phyloP scores from a whole-genome alignment of 2,329 filamentous ascomycete species.

The Beauveria caledonica region DNA sequence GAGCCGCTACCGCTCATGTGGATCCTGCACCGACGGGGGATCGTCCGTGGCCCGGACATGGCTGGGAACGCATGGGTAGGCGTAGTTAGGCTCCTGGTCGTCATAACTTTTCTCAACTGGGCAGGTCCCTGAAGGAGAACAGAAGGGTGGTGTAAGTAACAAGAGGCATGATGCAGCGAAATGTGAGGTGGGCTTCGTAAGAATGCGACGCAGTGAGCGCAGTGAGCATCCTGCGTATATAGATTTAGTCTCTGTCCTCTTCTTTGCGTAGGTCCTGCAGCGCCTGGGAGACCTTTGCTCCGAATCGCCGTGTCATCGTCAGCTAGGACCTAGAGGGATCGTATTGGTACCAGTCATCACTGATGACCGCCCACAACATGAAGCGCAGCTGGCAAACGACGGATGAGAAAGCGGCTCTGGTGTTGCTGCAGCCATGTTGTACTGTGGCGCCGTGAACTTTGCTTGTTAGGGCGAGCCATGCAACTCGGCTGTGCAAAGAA shows the following conservation, averaged over 20 bases:
- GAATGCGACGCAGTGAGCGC: not conserved
- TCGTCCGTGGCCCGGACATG: slow-evolving; percentile 10
- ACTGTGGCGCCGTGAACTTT: not conserved
- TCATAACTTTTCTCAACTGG: not conserved
- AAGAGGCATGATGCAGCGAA: not conserved
- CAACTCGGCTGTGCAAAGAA: slow-evolving; percentile 2
- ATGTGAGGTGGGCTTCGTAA: not conserved
- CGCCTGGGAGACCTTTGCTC: not conserved
- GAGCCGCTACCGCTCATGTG: slow-evolving; percentile 5
- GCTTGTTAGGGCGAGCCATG: not conserved
- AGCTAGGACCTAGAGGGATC: not conserved
- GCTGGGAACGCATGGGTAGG: not conserved
- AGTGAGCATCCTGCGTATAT: not conserved
- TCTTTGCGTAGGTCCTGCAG: not conserved
- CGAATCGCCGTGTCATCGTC: not conserved
- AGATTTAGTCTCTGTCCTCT: not conserved
- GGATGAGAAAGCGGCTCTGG: not conserved
- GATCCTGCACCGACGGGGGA: slow-evolving; percentile 10
- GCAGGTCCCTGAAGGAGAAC: slow-evolving; percentile 5
- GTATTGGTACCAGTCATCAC: not conserved
- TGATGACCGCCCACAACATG: not conserved
- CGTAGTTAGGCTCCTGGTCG: not conserved
- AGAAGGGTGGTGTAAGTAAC: too few species aligned
- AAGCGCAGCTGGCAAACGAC: not conserved
- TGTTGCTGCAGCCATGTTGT: not conserved